Evolutionary conservation across 2,329 filamentous ascomycete species (phyloP), one percentile per base, ranked within the genome.

Genomic region (Phyllosticta paracitricarpa): DNA sequence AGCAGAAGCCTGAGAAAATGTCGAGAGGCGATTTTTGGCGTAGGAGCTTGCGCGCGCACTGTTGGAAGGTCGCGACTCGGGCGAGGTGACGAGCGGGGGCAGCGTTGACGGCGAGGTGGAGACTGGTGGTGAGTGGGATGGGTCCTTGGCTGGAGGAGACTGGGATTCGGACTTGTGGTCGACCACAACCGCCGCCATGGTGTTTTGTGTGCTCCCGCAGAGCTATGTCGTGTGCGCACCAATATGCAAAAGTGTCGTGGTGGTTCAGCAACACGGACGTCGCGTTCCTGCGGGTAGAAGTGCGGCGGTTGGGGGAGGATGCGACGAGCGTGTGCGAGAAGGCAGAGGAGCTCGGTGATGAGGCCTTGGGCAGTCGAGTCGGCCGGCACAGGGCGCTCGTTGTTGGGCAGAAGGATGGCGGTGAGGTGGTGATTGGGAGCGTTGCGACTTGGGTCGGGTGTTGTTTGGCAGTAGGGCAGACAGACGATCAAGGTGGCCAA

Each of bases 1-100:
- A 65, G 75, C 81, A 17, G 89, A 92, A 63, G 84, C 78, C 68
- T 81, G 86, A 65, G 89, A 94, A 77, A 92, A 93, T 70, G 90
- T 89, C 65, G 91, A 96, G 68, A 95, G 80, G 61, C 91, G 84
- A 76, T 86, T 92, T 28, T 52, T 57, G 65, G 88, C 87, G 68
- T 86, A 89, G 70, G 91, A 89, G 14, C 69, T 69, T 30, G 72
- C 69, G 75, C 89, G 87, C 67, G 59, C 57, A 85, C 79, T 68
- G 79, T 82, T 70, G 86, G 80, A 72, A 71, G 57, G 71, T 70
- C 65, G 80, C 65, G 80, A 75, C 12, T 77, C 72, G 60, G 76
- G 73, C 63, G 79, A 79, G 24, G 81, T 82, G 62, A 80, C 72
- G 58, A 83, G 75, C 51, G 80, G 79, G 59, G 81, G 76, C 19